Evolutionary conservation across 2,329 filamentous ascomycete species (phyloP).

Genomic region (Colletotrichum paranaense): DNA sequence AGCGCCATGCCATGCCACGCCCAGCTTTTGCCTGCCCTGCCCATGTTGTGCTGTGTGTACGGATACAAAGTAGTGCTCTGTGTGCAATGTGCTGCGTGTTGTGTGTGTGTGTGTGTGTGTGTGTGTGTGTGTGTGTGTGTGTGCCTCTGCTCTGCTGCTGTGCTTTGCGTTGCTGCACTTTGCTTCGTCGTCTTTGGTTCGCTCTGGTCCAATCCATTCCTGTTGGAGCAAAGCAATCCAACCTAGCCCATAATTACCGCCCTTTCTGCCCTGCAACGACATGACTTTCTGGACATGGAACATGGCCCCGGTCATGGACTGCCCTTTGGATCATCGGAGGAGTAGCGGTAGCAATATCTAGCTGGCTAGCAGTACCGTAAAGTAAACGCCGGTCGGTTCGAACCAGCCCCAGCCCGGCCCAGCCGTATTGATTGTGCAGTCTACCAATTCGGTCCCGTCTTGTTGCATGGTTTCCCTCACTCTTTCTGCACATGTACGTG

Average conservation of each 20-base stretch:
- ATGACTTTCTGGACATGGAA: slow-evolving; percentile 9
- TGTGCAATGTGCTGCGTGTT: too few species aligned
- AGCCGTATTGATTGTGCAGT: background rate
- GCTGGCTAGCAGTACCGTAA: slow-evolving; percentile 7
- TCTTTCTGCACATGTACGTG: slow-evolving; percentile 6
- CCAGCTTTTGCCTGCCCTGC: slow-evolving; percentile 1
- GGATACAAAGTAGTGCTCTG: background rate
- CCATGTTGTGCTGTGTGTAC: slow-evolving; percentile 8
- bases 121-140: background rate
- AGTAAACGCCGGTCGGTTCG: slow-evolving; percentile 1
- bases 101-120: background rate
- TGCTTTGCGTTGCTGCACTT: slow-evolving; percentile 12
- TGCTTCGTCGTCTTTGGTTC: slow-evolving; percentile 19
- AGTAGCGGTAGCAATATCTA: background rate
- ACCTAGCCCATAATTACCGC: background rate
- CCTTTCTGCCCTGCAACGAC: slow-evolving; percentile 6
- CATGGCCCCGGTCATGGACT: slow-evolving; percentile 13
- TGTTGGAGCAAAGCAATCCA: background rate
- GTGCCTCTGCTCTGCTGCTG: background rate
- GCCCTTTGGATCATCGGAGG: background rate
- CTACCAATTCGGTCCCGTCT: slow-evolving; percentile 8
- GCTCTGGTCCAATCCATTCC: slow-evolving; percentile 1
- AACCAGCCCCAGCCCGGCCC: background rate
- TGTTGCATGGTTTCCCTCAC: slow-evolving; percentile 1
- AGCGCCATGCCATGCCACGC: slow-evolving; percentile 8